These are phyloP conservation scores for Triglochin maritima DNA, from an alignment of 106 monocot genomes.

Conservation along the genomic window DNA sequence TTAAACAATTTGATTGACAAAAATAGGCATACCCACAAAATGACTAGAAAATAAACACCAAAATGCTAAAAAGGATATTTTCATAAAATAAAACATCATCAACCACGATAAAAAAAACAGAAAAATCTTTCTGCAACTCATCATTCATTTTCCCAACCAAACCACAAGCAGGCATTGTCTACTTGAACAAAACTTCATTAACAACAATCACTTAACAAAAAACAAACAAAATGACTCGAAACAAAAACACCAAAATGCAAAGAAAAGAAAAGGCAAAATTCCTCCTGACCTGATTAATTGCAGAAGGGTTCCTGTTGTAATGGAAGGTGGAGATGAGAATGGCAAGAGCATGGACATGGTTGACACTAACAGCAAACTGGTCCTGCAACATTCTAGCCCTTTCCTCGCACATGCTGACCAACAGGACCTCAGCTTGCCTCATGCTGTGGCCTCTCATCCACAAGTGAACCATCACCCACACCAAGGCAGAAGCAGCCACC, in stretches of 20 bases:
- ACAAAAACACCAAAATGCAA: not conserved
- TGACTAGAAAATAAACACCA: too few relatives aligned
- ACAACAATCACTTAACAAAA: too few relatives aligned
- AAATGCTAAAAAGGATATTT: too few relatives aligned
- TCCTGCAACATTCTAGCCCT: slow-evolving; percentile 90
- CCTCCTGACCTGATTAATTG: slow-evolving; percentile 63
- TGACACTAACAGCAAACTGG: slow-evolving; percentile 84
- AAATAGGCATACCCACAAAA: too few relatives aligned
- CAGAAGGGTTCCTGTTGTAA: slow-evolving; percentile 61
- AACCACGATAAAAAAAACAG: too few relatives aligned
- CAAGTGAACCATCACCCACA: slow-evolving; percentile 11
- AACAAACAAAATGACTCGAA: too few relatives aligned
- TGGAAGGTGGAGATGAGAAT: slow-evolving; percentile 86
- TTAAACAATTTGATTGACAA: too few relatives aligned
- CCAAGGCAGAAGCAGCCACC: slow-evolving; percentile 13
- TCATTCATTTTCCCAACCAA: too few relatives aligned
- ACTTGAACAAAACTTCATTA: too few relatives aligned
- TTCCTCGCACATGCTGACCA: slow-evolving; percentile 90
- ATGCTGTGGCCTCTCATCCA: slow-evolving; percentile 23
- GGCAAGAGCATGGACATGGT: slow-evolving; percentile 88
- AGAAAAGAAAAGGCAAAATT: not conserved
- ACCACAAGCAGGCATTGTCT: too few relatives aligned
- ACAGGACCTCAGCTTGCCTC: slow-evolving; percentile 41
- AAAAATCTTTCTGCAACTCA: too few relatives aligned
- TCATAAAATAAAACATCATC: too few relatives aligned